Base-by-base conservation (phyloP, 2,329 filamentous ascomycete genomes). In the Chalaropsis ovoidea region DNA sequence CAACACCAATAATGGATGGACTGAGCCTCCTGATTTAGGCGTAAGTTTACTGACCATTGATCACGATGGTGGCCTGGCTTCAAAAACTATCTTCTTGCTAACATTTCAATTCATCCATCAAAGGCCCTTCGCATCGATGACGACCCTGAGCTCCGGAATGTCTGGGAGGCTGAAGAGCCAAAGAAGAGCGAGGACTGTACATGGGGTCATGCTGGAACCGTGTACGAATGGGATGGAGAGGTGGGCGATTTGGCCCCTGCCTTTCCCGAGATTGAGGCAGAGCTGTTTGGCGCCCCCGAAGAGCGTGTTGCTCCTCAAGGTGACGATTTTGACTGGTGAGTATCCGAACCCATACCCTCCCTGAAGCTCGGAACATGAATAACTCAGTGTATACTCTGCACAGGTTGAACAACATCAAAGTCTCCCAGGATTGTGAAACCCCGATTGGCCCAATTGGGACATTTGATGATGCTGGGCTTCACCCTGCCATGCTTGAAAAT, bases 221-320 rank as follows among this genome's bases (percentile, higher is more conserved):
- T 88, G 54, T 97, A 97, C 70, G 84, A 92, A 71, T 97, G 89
- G 88, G 81, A 85, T 19, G 90, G 91, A 11, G 90, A 95, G 2
- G 89, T 82, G 70, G 94, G 93, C 1, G 93, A 97, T 49, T 79
- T 99, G 64, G 93, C 87, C 6, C 91, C 91, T 0, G 79, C 78
- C 62, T 82, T 86, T 64, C 77, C 81, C 0, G 82, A 84, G 61
- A 82, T 99, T 0, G 93, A 97, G 77, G 70, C 81, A 7, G 78
- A 87, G 70, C 83, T 99, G 6, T 99, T 95, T 67, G 85, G 85
- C 3, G 74, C 77, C 65, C 79, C 82, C 0, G 76, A 77, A 5
- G 78, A 82, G 58, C 77, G 82, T 35, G 73, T 39, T 31, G 3
- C 17, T 54, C 63, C 41, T 3, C 63, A 64, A 17, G 63, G 63